These are phyloP conservation scores for Golubevia sp. DNA, from an alignment of 1,284 basidiomycete genomes.

Conservation along the genomic window DNA sequence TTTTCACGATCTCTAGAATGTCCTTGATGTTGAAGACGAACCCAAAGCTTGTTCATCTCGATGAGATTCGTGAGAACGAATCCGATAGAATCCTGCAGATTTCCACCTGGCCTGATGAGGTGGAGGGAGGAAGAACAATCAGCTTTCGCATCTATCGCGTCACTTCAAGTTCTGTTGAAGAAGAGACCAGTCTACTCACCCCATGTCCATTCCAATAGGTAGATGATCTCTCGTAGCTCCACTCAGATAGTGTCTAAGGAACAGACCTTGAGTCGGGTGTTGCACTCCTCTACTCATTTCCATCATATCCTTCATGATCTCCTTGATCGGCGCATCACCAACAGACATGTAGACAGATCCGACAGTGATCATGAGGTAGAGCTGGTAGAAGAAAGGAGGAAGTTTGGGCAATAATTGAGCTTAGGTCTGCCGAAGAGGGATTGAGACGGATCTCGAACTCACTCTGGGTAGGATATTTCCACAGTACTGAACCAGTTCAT, in stretches of 20 bases:
- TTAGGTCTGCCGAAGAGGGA: not conserved
- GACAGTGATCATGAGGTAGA: slow-evolving; percentile 61
- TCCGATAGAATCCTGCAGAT: slow-evolving; percentile 54
- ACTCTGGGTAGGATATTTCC: slow-evolving; percentile 55
- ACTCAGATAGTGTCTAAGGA: slow-evolving; percentile 58
- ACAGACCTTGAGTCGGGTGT: slow-evolving; percentile 58
- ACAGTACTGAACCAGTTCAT: slow-evolving; percentile 60
- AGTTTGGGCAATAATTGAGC: not conserved
- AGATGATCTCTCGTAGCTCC: slow-evolving; percentile 58
- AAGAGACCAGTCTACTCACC: slow-evolving; percentile 15
- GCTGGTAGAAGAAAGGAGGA: slow-evolving; percentile 11
- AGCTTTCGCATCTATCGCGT: not conserved
- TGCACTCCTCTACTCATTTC: slow-evolving; percentile 60
- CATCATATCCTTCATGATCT: slow-evolving; percentile 61
- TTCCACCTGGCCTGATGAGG: slow-evolving; percentile 28
- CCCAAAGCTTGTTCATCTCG: slow-evolving; percentile 62
- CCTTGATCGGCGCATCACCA: slow-evolving; percentile 59
- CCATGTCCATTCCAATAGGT: slow-evolving; percentile 47
- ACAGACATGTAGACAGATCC: slow-evolving; percentile 61
- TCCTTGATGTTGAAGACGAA: slow-evolving; percentile 58
- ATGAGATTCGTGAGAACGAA: slow-evolving; percentile 61
- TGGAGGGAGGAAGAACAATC: not conserved
- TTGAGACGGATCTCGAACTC: no score
- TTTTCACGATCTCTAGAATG: slow-evolving; percentile 59
- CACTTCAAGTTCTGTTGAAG: not conserved